Base-by-base conservation (phyloP, 257 asterid genomes). In the Nemophila menziesii region DNA sequence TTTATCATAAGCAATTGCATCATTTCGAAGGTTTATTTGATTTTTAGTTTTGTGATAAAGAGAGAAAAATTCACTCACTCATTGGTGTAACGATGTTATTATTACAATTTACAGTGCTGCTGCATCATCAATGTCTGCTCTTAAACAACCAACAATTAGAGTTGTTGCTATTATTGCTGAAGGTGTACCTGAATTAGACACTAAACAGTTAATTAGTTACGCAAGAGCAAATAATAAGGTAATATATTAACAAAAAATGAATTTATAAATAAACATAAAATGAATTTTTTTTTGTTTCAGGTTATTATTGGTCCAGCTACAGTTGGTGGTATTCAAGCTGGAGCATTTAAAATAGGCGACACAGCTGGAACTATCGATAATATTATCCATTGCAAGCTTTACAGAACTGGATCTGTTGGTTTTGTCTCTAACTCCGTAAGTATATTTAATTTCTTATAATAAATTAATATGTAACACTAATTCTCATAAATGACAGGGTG, bases 81-180 rank as follows among this genome's bases (percentile, higher is more conserved):
- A 54, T 46, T 8, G 40, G 42, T 29, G 43, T 44, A 39, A 49
- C 59, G 44, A 33, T 51, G 51, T 53, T 61, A 16, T 55, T 71
- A 48, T n/a, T n/a, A n/a, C n/a, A n/a, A n/a, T n/a, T n/a, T n/a
- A n/a, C 84, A 90, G 99, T 71, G 99, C 99, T 63, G 96, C 99
- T 51, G 96, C 93, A 66, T 85, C 99, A 52, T 81, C 99, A 59
- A 67, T 85, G 86, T 56, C 86, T 47, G 96, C 96, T 56, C 99
- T 85, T 55, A 85, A 90, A 80, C 99, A 90, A 66, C 96, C 94
- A 42, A 90, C 99, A 44, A 69, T 85, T 49, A 85, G 77, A 70
- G 96, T 90, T 49, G 94, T 67, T 26, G 96, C 99, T 61, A 90
- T 90, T 46, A 85, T 90, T 62, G 99, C 96, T 64, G 96, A 90